A percentile compares a stretch with the other conserved stretches of the same genome.
phyloP scores from a whole-genome alignment of 1,284 basidiomycete species.

The Cutaneotrichosporon daszewskae region DNA sequence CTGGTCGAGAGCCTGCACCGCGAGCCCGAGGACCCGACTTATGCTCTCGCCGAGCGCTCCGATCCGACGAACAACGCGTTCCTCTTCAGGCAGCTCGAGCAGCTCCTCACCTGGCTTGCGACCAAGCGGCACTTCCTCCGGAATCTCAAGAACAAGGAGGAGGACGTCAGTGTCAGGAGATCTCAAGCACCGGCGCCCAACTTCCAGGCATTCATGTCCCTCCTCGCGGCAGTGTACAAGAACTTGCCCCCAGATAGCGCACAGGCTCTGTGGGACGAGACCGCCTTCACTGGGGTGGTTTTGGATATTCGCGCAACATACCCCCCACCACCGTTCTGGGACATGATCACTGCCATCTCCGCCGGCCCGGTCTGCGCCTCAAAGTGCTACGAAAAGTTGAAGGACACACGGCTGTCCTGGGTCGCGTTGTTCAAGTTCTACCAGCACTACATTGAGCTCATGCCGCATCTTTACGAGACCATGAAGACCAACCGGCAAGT shows the following conservation, averaged over 20 bases:
- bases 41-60: slow-evolving; percentile 63
- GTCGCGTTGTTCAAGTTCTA: slow-evolving; percentile 35
- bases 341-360: slow-evolving; percentile 80
- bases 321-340: slow-evolving; percentile 73
- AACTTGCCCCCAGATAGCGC: slow-evolving; percentile 68
- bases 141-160: slow-evolving; percentile 84
- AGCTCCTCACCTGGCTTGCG: slow-evolving; percentile 65
- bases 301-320: slow-evolving; percentile 67
- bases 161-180: slow-evolving; percentile 58
- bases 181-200: slow-evolving; percentile 55
- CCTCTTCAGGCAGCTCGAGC: slow-evolving; percentile 64
- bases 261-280: slow-evolving; percentile 76
- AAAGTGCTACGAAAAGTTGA: slow-evolving; percentile 36
- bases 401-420: slow-evolving; percentile 36
- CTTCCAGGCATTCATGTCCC: slow-evolving; percentile 73
- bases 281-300: slow-evolving; percentile 74
- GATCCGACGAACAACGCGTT: slow-evolving; percentile 40
- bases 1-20: slow-evolving; percentile 39
- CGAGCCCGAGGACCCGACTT: slow-evolving; percentile 52
- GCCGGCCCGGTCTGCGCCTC: slow-evolving; percentile 72
- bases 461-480: slow-evolving; percentile 38
- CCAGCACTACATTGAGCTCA: slow-evolving; percentile 36
- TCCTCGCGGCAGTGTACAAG: slow-evolving; percentile 74
- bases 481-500: slow-evolving; percentile 26
- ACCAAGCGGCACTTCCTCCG: slow-evolving; percentile 80